Evolutionary conservation across 352 stramenopile species (phyloP).

Genomic region (Phytophthora lateralis): DNA sequence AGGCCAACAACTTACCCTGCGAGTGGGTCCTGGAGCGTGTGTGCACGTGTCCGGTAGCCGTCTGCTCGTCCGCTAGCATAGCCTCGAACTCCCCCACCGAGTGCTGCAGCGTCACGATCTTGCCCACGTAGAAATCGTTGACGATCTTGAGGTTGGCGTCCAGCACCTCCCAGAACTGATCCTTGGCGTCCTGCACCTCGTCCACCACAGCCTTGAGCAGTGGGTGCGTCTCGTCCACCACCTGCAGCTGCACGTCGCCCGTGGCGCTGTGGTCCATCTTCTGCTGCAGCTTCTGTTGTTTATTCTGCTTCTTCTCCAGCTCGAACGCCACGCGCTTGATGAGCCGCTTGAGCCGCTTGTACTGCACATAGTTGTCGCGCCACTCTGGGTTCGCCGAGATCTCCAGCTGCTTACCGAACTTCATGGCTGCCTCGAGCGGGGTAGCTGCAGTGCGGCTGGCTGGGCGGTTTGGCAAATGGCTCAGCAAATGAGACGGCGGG

Average conservation of each 20-base stretch:
- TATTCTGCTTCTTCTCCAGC: constrained; percentile 79
- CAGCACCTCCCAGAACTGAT: constrained; percentile 85
- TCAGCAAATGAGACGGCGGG: constrained; percentile 18
- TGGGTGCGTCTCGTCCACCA: constrained; percentile 73
- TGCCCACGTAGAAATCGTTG: constrained; percentile 85
- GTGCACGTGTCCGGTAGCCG: constrained; percentile 78
- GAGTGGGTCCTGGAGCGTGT: constrained; percentile 61
- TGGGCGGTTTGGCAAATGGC: constrained; percentile 25
- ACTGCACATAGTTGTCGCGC: constrained; percentile 92
- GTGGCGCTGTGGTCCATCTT: constrained; percentile 40
- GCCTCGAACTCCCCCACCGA: constrained; percentile 79
- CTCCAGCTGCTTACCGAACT: constrained; percentile 94
- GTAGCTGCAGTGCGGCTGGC: background rate
- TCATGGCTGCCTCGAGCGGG: constrained; percentile 60
- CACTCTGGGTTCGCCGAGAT: constrained; percentile 88
- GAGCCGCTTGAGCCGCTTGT: constrained; percentile 91
- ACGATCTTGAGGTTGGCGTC: constrained; percentile 82
- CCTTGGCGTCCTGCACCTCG: constrained; percentile 74
- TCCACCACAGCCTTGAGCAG: constrained; percentile 55
- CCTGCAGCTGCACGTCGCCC: constrained; percentile 34
- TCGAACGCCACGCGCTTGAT: constrained; percentile 92
- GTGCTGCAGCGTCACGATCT: constrained; percentile 70
- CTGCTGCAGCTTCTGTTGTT: constrained; percentile 71
- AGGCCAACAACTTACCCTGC: constrained; percentile 41
- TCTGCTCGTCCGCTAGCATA: constrained; percentile 70